Conservation (phyloP, 2,329 filamentous ascomycete species). For the Elsinoe batatas region DNA sequence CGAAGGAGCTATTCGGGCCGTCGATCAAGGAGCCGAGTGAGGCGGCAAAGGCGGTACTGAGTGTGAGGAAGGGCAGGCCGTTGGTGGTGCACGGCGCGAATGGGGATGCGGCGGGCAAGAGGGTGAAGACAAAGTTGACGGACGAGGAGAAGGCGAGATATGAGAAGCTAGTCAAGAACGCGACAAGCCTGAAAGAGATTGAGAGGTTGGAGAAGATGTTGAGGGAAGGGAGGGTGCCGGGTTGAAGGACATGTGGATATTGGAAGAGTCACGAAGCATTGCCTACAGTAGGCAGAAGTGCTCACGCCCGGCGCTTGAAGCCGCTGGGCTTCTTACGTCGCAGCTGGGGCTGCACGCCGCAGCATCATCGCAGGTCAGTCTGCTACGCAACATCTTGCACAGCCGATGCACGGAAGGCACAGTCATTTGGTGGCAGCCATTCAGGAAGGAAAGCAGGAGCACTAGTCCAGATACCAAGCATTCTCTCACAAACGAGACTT, state of each 20-base stretch:
- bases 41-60: slow-evolving; percentile 60
- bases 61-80: slow-evolving; percentile 43
- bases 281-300: background rate
- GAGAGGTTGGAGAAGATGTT: slow-evolving; percentile 82
- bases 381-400: too few species aligned
- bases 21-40: slow-evolving; percentile 60
- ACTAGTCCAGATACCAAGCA: too few species aligned
- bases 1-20: slow-evolving; percentile 75
- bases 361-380: too few species aligned
- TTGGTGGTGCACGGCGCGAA: background rate
- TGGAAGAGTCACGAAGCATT: background rate
- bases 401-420: too few species aligned
- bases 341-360: background rate
- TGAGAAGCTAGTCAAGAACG: slow-evolving; percentile 77
- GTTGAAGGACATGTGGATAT: background rate
- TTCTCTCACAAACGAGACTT: too few species aligned
- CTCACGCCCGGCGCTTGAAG: background rate
- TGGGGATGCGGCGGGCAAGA: slow-evolving; percentile 6
- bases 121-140: slow-evolving; percentile 46
- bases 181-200: slow-evolving; percentile 84
- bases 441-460: too few species aligned
- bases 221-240: slow-evolving; percentile 74
- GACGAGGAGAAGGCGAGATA: slow-evolving; percentile 79
- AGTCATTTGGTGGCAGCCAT: too few species aligned
- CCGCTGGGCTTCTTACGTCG: background rate